Evolutionary conservation across 805 yeast genomes (phyloP), one percentile per base, ranked within the genome.

Genomic region (Candida ficus): DNA sequence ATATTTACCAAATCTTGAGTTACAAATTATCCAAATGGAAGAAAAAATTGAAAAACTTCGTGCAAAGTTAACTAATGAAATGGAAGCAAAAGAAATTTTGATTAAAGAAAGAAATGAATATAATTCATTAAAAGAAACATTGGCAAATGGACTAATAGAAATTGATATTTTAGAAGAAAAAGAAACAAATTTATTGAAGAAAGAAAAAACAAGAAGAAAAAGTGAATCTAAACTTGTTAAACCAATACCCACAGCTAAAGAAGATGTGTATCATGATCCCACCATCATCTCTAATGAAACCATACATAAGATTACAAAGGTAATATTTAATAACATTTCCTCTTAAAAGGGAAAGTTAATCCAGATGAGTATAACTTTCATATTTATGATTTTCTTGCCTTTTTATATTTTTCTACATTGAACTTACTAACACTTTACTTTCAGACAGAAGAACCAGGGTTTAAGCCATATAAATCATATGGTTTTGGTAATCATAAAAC

Each of bases 301-400:
- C 6, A 52, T 52, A 18, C 54, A 50, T 23, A 50, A 46, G 26
- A 48, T 49, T 3, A 48, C 56, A 39, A 55, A 53, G 56, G 59
- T 53, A 55, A 53, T 45, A 47, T 45, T 30, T 44, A 45, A 45
- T 30, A 13, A 17, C 29, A n/a, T 28, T 13, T 16, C 6, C 16
- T 10, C 13, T 10, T 11, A 4, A 10, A n/a, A 13, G 16, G 14
- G 23, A 10, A 19, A 29, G 21, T 13, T 7, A n/a, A n/a, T n/a
- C n/a, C 11, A 19, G 12, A 27, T 12, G 17, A 23, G 16, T 18
- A 12, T 18, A 35, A 17, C 11, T 30, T 32, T 25, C 25, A 12
- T 10, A 18, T 12, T 11, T 13, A 17, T 12, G 11, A 13, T 19
- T 11, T 23, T 30, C 18, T 14, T 13, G 17, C 21, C 14, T 29